Conservation (phyloP, 805 yeast species). For the Ogataea ramenticola region DNA sequence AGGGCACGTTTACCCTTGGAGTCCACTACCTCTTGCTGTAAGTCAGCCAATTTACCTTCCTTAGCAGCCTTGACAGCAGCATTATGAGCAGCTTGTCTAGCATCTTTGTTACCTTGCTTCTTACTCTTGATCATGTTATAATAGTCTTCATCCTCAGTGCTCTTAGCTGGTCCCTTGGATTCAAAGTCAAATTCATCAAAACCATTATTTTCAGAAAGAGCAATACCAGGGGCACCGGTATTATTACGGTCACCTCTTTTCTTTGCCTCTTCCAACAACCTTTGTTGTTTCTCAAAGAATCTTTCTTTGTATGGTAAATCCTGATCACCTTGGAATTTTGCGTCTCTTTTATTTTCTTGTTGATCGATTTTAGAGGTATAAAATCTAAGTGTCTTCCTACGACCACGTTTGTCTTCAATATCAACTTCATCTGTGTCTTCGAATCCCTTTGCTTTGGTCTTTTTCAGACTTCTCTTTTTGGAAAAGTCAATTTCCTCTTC, state of each 20-base stretch:
- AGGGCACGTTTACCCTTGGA: constrained; percentile 90
- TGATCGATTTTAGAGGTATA: constrained; percentile 96
- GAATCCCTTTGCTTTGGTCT: constrained; percentile 36
- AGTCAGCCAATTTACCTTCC: constrained; percentile 75
- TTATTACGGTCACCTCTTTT: constrained; percentile 63
- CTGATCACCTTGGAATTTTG: constrained; percentile 68
- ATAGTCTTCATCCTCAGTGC: constrained; percentile 43
- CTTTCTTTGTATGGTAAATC: constrained; percentile 92
- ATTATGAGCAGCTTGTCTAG: constrained; percentile 57
- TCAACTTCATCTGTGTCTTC: constrained; percentile 74
- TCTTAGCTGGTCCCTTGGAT: constrained; percentile 7
- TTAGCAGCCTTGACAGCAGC: constrained; percentile 72
- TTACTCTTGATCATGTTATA: constrained; percentile 47
- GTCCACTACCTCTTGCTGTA: constrained; percentile 55
- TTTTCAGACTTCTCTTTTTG: constrained; percentile 45
- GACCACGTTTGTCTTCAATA: constrained; percentile 73
- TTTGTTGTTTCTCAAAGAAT: constrained; percentile 80
- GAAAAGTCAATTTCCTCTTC: constrained; percentile 35
- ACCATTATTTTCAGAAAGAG: constrained; percentile 43
- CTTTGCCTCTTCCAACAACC: constrained; percentile 82
- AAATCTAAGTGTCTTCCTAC: constrained; percentile 81
- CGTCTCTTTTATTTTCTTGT: constrained; percentile 54
- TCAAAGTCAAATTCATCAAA: constrained; percentile 39
- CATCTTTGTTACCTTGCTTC: constrained; percentile 40
- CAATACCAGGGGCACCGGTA: constrained; percentile 39